Base-by-base conservation (phyloP, 202 grass and related monocot genomes). In the Carex arenaria region DNA sequence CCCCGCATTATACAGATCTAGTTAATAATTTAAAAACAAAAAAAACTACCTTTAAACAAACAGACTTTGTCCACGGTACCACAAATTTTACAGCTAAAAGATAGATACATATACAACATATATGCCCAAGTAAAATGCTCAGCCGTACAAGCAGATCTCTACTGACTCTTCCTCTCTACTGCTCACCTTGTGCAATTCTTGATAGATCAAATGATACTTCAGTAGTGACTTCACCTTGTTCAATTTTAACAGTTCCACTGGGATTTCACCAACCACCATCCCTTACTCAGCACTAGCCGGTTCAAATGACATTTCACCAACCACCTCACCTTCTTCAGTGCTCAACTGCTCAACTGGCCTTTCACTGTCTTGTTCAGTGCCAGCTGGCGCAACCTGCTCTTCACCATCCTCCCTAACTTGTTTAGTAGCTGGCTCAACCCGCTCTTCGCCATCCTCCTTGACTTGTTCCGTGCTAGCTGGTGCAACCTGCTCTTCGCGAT, bases 101-200 rank as follows among this genome's bases (percentile, higher is more conserved):
- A 40, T 40, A 45, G 78, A 51, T 67, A 72, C 63, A 86, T 38
- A 76, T 30, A 49, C 26, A 52, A 51, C 26, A 86, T 53, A 38
- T 49, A 13, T 23, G 17, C 31, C 56, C 86, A 86, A 64, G 71
- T 7, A 11, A 85, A 77, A 78, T 86, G 85, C 71, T 93, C 83
- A n/a, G 69, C 81, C 62, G 61, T 34, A 86, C 59, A 86, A 72
- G 61, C 82, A 75, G 86, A 75, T 84, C 64, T 79, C 79, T n/a
- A 84, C 65, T 23, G 61, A 49, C 56, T 13, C 82, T 76, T 80
- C 65, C 43, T 7, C 43, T 38, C 36, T 75, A 45, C 55, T 65
- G 23, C 20, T 73, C 54, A 7, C 43, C 78, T 67, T 85, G 65
- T 23, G 4, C n/a, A 62, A 42, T 83, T 53, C 56, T 60, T 30